Conservation (phyloP, 495 filamentous ascomycete species). For the Penicillium canariense region DNA sequence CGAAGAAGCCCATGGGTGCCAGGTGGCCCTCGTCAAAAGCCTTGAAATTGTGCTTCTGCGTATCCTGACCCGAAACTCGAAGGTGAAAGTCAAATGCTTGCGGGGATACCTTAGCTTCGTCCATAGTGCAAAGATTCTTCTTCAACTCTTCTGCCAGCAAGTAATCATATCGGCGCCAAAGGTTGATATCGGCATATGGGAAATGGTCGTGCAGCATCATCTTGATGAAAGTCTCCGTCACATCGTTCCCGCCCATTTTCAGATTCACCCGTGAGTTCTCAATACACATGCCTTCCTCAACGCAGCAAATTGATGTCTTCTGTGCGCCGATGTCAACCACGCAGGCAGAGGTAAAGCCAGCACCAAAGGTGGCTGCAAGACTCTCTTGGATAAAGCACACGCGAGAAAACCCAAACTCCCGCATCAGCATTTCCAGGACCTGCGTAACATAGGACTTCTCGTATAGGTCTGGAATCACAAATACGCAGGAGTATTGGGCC, state of each 20-base stretch:
- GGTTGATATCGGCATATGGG: slow-evolving; percentile 89
- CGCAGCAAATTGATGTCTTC: slow-evolving; percentile 96
- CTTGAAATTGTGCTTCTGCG: slow-evolving; percentile 88
- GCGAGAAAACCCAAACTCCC: slow-evolving; percentile 80
- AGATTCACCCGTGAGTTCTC: slow-evolving; percentile 91
- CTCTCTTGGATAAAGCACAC: slow-evolving; percentile 96
- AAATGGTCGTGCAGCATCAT: slow-evolving; percentile 97
- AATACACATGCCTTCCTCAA: slow-evolving; percentile 92
- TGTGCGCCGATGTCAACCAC: slow-evolving; percentile 96
- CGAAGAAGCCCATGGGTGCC: slow-evolving; percentile 86
- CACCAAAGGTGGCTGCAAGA: slow-evolving; percentile 91
- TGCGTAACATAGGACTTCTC: slow-evolving; percentile 88
- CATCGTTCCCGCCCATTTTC: slow-evolving; percentile 88
- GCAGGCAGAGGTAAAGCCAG: slow-evolving; percentile 86
- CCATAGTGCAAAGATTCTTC: slow-evolving; percentile 81
- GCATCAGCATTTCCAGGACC: slow-evolving; percentile 78
- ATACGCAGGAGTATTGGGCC: slow-evolving; percentile 87
- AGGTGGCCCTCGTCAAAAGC: slow-evolving; percentile 91
- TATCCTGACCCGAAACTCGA: slow-evolving; percentile 81
- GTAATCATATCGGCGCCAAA: slow-evolving; percentile 87
- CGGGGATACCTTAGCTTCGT: slow-evolving; percentile 77
- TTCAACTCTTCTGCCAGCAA: slow-evolving; percentile 93
- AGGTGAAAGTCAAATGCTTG: slow-evolving; percentile 85
- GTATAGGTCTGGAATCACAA: slow-evolving; percentile 94
- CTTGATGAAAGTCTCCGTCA: slow-evolving; percentile 90